These are phyloP conservation scores for Citeromyces hawaiiensis DNA, from an alignment of 1,139 yeast species.

Conservation along the genomic window DNA sequence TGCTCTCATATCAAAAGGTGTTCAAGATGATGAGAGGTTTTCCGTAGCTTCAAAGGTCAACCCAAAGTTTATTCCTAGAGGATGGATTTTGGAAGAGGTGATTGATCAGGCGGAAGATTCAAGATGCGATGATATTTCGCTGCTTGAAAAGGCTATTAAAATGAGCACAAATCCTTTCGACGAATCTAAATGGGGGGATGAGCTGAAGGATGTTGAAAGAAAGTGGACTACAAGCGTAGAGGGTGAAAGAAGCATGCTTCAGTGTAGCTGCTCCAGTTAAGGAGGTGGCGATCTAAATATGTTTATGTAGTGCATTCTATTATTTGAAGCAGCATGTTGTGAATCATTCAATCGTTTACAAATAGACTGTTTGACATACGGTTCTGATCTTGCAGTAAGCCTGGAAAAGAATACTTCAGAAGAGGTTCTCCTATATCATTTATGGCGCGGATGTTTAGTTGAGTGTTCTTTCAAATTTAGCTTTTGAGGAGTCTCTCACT, in stretches of 20 bases:
- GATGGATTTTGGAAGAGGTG: conserved; percentile 82
- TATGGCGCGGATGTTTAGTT: no score
- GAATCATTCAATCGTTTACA: no score
- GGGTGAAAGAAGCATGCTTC: conserved; percentile 40
- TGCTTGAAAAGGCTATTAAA: conserved; percentile 38
- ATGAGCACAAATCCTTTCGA: conserved; percentile 60
- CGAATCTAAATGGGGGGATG: conserved; percentile 46
- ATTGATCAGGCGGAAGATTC: conserved; percentile 33
- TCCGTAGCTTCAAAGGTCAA: conserved; percentile 34
- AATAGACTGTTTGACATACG: no score
- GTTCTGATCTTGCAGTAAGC: no score
- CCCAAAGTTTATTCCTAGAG: conserved; percentile 74
- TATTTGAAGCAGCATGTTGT: no score
- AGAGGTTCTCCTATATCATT: no score
- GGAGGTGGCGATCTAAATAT: background rate
- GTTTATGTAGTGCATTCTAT: no score
- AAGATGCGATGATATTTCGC: conserved; percentile 15
- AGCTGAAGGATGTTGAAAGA: conserved; percentile 38
- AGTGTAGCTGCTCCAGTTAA: conserved; percentile 54
- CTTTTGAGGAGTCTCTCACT: no score
- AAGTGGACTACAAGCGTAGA: conserved; percentile 38
- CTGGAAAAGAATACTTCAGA: no score
- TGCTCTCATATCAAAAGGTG: conserved; percentile 24
- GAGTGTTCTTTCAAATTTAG: no score
- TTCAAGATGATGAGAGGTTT: conserved; percentile 22